Percentiles rank a stretch among this genome's conserved stretches.
These are phyloP conservation scores for Carex kokanica DNA, from an alignment of 176 grass and related monocot genomes.

Conservation along the genomic window DNA sequence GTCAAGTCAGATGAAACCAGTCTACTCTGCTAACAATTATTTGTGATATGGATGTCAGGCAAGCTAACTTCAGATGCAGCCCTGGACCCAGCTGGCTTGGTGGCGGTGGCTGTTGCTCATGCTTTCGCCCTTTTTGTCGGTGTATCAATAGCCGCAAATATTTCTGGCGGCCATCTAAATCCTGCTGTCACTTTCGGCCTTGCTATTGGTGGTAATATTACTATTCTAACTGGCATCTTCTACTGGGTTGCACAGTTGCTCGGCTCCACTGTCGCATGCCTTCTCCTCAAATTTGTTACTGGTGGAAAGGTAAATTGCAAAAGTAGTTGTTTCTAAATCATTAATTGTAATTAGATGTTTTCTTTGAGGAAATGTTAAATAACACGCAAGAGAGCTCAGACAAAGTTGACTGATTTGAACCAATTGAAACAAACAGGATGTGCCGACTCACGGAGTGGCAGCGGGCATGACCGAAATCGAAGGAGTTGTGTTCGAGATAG, in stretches of 20 bases:
- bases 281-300: conserved; percentile 43
- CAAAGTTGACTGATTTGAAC: background rate
- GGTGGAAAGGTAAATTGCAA: conserved; percentile 23
- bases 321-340: background rate
- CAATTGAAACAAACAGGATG: conserved; percentile 10
- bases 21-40: conserved; percentile 1
- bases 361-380: background rate
- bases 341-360: background rate
- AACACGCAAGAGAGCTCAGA: background rate
- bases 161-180: conserved; percentile 43
- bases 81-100: conserved; percentile 38
- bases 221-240: conserved; percentile 40
- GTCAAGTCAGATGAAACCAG: background rate
- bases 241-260: conserved; percentile 45
- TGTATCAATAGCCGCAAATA: conserved; percentile 37
- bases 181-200: conserved; percentile 44
- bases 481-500: conserved; percentile 29
- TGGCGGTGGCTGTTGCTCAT: conserved; percentile 37
- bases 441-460: conserved; percentile 31
- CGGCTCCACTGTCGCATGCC: conserved; percentile 21
- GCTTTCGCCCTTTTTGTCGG: conserved; percentile 38
- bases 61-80: conserved; percentile 34
- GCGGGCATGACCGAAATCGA: conserved; percentile 12
- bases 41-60: conserved; percentile 12
- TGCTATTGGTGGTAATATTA: conserved; percentile 38